A percentile compares a stretch with the other conserved stretches of the same genome.
Conservation (phyloP, 2,329 filamentous ascomycete genomes). For the Plenodomus lindquistii region DNA sequence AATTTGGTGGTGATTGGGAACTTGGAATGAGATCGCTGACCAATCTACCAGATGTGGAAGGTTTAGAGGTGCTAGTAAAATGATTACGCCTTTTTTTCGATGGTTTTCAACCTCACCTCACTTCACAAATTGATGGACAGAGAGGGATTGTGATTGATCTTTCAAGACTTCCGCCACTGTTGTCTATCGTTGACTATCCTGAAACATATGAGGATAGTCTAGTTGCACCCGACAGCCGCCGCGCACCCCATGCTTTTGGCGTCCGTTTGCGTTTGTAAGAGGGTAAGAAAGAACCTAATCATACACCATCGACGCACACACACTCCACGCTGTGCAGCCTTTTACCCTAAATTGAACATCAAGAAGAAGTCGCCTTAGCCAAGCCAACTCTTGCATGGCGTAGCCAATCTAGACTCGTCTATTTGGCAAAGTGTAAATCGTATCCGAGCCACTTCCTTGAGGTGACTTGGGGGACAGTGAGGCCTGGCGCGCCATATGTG, state of each 20-base stretch:
- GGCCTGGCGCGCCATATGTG: conserved; percentile 91
- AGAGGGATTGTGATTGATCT: not conserved
- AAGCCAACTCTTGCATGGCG: not conserved
- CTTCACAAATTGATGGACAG: no score
- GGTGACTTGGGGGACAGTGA: conserved; percentile 76
- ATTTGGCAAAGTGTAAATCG: conserved; percentile 98
- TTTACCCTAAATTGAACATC: not conserved
- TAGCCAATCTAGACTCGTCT: conserved; percentile 31
- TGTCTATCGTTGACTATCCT: not conserved
- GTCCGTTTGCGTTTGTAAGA: not conserved
- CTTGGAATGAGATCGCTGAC: no score
- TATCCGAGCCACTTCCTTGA: conserved; percentile 95
- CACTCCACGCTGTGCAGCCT: not conserved
- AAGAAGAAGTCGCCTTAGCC: not conserved
- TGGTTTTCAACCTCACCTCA: no score
- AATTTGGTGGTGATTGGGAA: no score
- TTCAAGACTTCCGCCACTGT: not conserved
- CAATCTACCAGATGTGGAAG: no score
- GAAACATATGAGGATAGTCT: not conserved
- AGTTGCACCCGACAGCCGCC: not conserved
- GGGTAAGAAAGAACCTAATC: not conserved
- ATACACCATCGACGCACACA: not conserved
- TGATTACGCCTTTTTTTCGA: no score
- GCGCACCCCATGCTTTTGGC: not conserved
- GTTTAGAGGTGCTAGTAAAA: no score